phyloP scores from a whole-genome alignment of 169 alveolate genomes.

The Plasmodium falciparum region DNA sequence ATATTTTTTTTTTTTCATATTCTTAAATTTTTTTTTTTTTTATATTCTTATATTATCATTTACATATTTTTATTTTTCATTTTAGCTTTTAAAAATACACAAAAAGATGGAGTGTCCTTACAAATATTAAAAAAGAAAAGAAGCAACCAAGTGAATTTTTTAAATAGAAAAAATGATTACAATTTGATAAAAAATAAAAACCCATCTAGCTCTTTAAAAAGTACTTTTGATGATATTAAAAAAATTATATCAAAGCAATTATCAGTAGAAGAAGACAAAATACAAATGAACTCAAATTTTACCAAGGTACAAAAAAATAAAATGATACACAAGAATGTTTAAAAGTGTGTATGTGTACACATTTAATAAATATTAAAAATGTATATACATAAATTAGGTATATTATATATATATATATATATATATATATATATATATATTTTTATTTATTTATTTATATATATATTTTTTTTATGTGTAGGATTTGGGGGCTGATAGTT shows the following conservation, averaged over 20 bases:
- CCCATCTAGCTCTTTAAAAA: conserved; percentile 8
- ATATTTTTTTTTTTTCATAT: not conserved
- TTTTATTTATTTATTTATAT: not conserved
- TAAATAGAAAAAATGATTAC: not conserved
- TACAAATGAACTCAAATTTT: conserved; percentile 27
- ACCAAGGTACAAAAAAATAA: conserved; percentile 28
- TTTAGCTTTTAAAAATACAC: conserved; percentile 30
- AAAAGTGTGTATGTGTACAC: not conserved
- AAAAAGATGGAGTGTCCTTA: conserved; percentile 7
- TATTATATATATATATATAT: not conserved
- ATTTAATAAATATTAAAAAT: not conserved
- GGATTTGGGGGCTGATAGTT: conserved; percentile 91
- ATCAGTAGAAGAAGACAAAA: conserved; percentile 74
- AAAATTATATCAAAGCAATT: conserved; percentile 51
- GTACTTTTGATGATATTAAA: conserved; percentile 49
- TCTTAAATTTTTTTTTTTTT: not conserved
- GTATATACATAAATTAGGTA: conserved; percentile 2
- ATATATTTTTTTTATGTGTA: conserved; percentile 17
- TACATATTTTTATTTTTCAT: not conserved
- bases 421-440: not conserved
- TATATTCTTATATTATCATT: conserved; percentile 2
- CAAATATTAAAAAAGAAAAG: conserved; percentile 4
- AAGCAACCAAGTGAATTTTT: not conserved
- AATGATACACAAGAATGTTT: not conserved
- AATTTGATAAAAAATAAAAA: not conserved